Conservation (phyloP, 2,329 filamentous ascomycete species). For the Xylaria sp. region DNA sequence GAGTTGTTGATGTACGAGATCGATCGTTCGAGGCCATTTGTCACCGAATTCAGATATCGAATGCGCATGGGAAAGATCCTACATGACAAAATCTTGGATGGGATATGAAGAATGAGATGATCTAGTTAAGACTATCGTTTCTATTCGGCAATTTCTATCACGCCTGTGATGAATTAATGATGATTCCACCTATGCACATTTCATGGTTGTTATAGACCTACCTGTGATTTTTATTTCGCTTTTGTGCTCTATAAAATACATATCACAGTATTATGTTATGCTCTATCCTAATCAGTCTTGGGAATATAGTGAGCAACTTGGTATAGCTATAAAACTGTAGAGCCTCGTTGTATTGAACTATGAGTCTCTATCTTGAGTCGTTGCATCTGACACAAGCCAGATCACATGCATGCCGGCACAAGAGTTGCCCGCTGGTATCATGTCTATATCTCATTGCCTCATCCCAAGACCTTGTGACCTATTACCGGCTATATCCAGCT, state of each 20-base stretch:
- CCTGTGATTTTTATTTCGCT: not conserved
- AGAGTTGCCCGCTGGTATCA: not conserved
- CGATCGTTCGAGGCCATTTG: constrained; percentile 6
- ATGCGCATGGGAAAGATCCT: not conserved
- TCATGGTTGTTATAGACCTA: not conserved
- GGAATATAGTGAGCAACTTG: not conserved
- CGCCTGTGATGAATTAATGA: constrained; percentile 19
- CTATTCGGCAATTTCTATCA: not conserved
- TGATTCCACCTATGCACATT: not conserved
- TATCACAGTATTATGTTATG: not conserved
- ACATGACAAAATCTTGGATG: not conserved
- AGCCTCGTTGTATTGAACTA: not conserved
- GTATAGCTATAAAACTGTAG: not conserved
- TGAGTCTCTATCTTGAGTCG: not conserved
- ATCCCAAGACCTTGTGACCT: constrained; percentile 1
- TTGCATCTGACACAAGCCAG: not conserved
- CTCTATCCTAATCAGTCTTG: not conserved
- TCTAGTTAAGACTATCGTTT: not conserved
- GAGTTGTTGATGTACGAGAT: constrained; percentile 12
- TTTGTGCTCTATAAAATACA: not conserved
- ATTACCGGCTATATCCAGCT: not conserved
- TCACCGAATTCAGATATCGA: not conserved
- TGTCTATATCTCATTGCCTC: constrained; percentile 24
- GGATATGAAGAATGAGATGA: not conserved
- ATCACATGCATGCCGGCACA: not conserved